Evolutionary conservation across 371 early-diverging fungal genomes (phyloP).

Genomic region (Mucor racemosus): DNA sequence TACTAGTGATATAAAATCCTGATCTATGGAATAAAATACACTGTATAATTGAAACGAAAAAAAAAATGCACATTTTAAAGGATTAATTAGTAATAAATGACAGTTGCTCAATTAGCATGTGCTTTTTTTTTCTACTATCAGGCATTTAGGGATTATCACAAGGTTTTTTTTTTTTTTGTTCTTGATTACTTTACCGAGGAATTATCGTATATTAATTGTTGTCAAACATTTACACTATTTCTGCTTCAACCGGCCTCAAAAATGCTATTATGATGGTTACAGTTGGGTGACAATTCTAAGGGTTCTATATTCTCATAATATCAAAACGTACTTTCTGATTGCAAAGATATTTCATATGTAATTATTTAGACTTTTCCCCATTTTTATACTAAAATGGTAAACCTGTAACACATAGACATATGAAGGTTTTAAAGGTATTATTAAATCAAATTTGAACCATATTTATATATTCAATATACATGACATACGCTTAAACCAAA

Average conservation of each 20-base stretch:
- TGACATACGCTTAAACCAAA: too few species aligned
- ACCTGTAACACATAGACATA: constrained; percentile 7
- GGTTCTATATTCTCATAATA: constrained; percentile 1
- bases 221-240: not conserved
- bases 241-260: too few species aligned
- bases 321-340: not conserved
- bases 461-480: not conserved
- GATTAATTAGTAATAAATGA: not conserved
- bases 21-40: not conserved
- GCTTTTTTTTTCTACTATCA: not conserved
- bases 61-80: not conserved
- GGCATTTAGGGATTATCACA: not conserved
- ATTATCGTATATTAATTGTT: not conserved
- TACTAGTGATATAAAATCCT: not conserved
- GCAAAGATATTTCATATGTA: constrained; percentile 6
- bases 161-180: not conserved
- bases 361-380: constrained; percentile 10
- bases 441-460: not conserved
- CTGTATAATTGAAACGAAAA: not conserved
- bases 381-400: constrained; percentile 9
- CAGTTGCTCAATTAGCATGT: constrained; percentile 1
- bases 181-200: not conserved
- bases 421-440: constrained; percentile 2
- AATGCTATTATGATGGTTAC: not conserved
- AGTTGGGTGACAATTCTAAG: not conserved